phyloP scores from a whole-genome alignment of 169 alveolate genomes.

The Cryptosporidium baileyi region DNA sequence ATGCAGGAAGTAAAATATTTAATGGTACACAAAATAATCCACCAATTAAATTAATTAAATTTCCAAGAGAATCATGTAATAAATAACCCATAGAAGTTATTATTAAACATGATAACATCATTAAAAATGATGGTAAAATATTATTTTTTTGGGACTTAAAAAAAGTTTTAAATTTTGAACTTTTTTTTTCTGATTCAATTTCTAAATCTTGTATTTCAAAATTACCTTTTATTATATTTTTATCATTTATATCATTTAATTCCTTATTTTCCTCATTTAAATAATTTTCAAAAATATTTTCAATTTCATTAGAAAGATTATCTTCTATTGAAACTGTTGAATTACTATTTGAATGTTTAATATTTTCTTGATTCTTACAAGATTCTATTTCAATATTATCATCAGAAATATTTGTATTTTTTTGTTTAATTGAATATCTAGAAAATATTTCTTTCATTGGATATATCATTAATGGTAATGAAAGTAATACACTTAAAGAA shows the following conservation, averaged over 20 bases:
- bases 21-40: conserved; percentile 65
- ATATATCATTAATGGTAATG: conserved; percentile 44
- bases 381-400: background rate
- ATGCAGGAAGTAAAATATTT: conserved; percentile 46
- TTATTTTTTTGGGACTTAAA: background rate
- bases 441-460: conserved; percentile 60
- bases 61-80: conserved; percentile 43
- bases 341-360: background rate
- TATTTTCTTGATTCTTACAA: background rate
- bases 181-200: background rate
- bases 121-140: conserved; percentile 6
- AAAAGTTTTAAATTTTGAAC: background rate
- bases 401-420: too few relatives aligned
- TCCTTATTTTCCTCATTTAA: background rate
- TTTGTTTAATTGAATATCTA: background rate
- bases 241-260: background rate
- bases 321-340: background rate
- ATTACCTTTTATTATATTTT: background rate
- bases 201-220: background rate
- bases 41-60: conserved; percentile 53
- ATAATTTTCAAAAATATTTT: background rate
- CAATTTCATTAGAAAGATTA: background rate
- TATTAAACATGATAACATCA: conserved; percentile 18
- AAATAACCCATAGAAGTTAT: conserved; percentile 26
- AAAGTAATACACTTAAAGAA: conserved; percentile 28